These are phyloP conservation scores for Gossypium laxum DNA, from an alignment of 441 rosid genomes.

Conservation along the genomic window DNA sequence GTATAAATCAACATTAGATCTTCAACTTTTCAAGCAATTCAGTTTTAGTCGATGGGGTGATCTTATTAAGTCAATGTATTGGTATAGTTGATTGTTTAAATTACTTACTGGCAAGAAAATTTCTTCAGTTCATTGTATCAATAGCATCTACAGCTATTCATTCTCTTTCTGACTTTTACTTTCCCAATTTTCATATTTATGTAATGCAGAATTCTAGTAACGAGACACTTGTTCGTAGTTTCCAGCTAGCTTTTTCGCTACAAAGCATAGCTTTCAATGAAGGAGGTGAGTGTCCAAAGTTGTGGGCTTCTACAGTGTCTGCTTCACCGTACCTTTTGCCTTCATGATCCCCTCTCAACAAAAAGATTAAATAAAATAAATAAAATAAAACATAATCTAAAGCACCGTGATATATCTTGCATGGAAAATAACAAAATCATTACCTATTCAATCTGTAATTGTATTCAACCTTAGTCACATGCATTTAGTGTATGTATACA, in stretches of 20 bases:
- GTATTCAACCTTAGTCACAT: neutral
- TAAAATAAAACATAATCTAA: neutral
- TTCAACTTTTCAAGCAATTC: too few relatives aligned
- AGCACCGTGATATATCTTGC: neutral
- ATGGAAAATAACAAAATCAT: neutral
- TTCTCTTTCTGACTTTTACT: neutral
- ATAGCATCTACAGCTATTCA: slow-evolving; percentile 1
- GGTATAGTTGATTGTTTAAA: neutral
- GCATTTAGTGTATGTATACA: neutral
- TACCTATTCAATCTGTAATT: neutral
- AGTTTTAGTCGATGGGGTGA: too few relatives aligned
- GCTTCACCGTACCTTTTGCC: neutral
- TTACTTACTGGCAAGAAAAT: neutral
- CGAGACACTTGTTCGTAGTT: slow-evolving; percentile 64
- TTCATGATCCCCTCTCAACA: neutral
- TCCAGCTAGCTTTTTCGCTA: slow-evolving; percentile 87
- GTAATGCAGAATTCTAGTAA: slow-evolving; percentile 70
- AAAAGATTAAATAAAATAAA: neutral
- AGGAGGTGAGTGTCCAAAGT: slow-evolving; percentile 48
- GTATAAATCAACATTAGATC: neutral
- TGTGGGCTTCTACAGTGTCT: neutral
- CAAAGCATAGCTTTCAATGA: slow-evolving; percentile 53
- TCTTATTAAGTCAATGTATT: neutral
- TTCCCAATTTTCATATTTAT: slow-evolving; percentile 6
- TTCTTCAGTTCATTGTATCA: neutral